phyloP scores from a whole-genome alignment of 2,329 filamentous ascomycete genomes.

The Xylariaceae sp. region DNA sequence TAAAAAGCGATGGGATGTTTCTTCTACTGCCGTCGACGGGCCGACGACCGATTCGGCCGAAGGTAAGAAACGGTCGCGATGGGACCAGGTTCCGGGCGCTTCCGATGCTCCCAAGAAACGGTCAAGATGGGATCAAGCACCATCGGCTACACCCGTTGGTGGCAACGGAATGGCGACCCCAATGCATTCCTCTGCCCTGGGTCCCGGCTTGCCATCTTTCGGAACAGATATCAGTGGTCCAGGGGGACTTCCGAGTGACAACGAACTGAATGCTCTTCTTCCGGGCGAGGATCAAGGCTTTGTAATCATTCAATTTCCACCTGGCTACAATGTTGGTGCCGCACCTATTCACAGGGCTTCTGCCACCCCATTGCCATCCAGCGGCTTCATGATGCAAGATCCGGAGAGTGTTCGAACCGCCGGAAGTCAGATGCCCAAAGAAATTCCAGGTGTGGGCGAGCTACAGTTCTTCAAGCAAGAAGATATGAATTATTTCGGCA shows the following conservation, averaged over 20 bases:
- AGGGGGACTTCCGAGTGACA: slow-evolving; percentile 81
- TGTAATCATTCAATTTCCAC: slow-evolving; percentile 83
- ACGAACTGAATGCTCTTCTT: slow-evolving; percentile 88
- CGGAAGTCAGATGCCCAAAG: slow-evolving; percentile 87
- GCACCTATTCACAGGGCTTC: slow-evolving; percentile 71
- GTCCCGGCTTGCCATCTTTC: slow-evolving; percentile 57
- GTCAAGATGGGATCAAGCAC: slow-evolving; percentile 90
- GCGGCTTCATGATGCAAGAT: slow-evolving; percentile 96
- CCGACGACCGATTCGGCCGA: slow-evolving; percentile 47
- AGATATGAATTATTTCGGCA: slow-evolving; percentile 98
- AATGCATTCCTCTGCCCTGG: slow-evolving; percentile 64
- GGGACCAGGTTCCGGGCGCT: slow-evolving; percentile 66
- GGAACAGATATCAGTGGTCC: slow-evolving; percentile 77
- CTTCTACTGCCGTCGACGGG: slow-evolving; percentile 50
- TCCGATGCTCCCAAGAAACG: slow-evolving; percentile 63
- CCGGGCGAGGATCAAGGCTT: slow-evolving; percentile 87
- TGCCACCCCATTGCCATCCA: slow-evolving; percentile 68
- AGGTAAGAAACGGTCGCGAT: slow-evolving; percentile 75
- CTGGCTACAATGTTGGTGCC: slow-evolving; percentile 83
- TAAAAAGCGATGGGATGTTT: slow-evolving; percentile 93
- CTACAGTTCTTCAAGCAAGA: slow-evolving; percentile 98
- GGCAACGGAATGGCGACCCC: slow-evolving; percentile 73
- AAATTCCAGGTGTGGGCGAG: slow-evolving; percentile 94
- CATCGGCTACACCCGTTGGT: slow-evolving; percentile 71
- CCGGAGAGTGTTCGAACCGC: slow-evolving; percentile 77